Evolutionary conservation across 148 eudicot genomes (phyloP), one percentile per base, ranked within the genome.

Genomic region (Nyssa sinensis): DNA sequence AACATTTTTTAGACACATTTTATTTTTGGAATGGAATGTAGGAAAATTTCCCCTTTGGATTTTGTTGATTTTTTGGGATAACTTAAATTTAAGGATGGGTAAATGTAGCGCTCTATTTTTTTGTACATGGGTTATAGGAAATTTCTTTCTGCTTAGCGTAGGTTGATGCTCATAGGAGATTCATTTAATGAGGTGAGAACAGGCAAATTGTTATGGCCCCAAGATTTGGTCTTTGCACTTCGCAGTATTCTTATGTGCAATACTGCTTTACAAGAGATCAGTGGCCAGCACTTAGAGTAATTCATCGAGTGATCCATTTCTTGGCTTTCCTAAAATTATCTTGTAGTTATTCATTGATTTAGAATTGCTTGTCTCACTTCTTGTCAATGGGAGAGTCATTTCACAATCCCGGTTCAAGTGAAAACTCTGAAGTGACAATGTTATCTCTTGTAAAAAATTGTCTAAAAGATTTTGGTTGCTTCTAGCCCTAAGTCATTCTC

Each of bases 401-500:
- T 68, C 35, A 70, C 33, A 62, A 37, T 60, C 70, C 77, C 81
- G 71, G 70, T 78, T 58, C 34, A 64, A 68, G 65, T 69, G 76
- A 67, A 65, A 76, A 66, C 75, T 73, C 75, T 63, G 60, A 78
- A 33, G 66, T 79, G 79, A 64, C 87, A 55, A 67, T 73, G 47
- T 79, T 39, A 55, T 47, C 71, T 70, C 76, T 67, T 75, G 71
- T 49, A 74, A 76, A 62, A 77, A 64, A 37, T 58, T 75, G 27
- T 77, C 91, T 44, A 71, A 66, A 63, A 39, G 61, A 25, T 53
- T 74, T 73, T 37, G 19, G 71, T 81, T 67, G 64, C 83, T 71
- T 75, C 80, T 70, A 57, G 64, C 69, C 77, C 83, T 35, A 85
- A 77, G 65, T 64, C 77, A 66, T 47, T 79, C 53, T 64, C 55